A percentile compares a stretch with the other conserved stretches of the same genome.
These are phyloP conservation scores for Fraxinus angustifolia DNA, from an alignment of 305 asterid species.

Conservation along the genomic window DNA sequence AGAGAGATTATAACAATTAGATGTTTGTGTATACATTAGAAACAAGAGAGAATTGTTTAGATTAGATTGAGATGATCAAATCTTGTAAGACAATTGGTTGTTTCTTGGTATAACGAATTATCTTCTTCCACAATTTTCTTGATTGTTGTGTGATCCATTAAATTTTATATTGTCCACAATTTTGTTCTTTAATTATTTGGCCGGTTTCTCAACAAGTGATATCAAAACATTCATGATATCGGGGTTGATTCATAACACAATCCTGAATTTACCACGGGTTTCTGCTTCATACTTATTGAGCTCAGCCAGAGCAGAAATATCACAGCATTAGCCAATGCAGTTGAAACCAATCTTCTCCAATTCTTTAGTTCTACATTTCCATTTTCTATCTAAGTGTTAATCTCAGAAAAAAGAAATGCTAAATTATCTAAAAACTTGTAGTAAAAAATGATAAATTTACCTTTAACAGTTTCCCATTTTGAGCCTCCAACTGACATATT, in stretches of 20 bases:
- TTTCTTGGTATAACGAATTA: too few relatives aligned
- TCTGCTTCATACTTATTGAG: slow-evolving; percentile 88
- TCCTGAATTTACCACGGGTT: slow-evolving; percentile 84
- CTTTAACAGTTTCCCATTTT: slow-evolving; percentile 25
- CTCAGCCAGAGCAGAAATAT: slow-evolving; percentile 68
- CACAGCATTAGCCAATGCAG: slow-evolving; percentile 69
- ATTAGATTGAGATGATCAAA: too few relatives aligned
- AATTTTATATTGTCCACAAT: too few relatives aligned
- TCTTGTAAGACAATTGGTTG: too few relatives aligned
- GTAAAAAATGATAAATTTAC: slow-evolving; percentile 19
- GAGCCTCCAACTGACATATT: slow-evolving; percentile 32
- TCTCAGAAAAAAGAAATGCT: neutral
- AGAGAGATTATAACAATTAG: too few relatives aligned
- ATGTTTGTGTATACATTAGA: too few relatives aligned
- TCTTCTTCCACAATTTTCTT: too few relatives aligned
- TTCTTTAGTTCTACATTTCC: slow-evolving; percentile 43
- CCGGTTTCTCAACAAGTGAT: too few relatives aligned
- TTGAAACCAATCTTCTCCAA: slow-evolving; percentile 60
- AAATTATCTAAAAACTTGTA: neutral
- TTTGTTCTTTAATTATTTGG: too few relatives aligned
- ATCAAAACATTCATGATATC: too few relatives aligned
- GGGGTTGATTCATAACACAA: slow-evolving; percentile 22
- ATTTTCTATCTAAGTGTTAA: neutral
- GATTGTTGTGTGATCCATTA: too few relatives aligned
- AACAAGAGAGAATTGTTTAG: too few relatives aligned